Evolutionary conservation across 192 early-diverging fungal species (phyloP).

Genomic region (Linnemannia exigua): DNA sequence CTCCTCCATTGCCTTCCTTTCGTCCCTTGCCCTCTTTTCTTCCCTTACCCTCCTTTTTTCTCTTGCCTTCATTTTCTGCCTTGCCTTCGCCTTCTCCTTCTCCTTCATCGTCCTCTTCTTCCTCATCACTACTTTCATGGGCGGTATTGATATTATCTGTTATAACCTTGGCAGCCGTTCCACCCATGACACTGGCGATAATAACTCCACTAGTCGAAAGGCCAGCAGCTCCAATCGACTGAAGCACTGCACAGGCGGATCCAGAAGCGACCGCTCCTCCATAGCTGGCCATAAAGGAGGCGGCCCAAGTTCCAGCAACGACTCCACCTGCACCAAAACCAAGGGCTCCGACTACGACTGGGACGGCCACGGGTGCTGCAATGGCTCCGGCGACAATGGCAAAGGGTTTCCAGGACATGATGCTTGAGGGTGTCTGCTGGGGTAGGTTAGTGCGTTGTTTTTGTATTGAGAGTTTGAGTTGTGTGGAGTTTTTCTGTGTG

Average conservation of each 20-base stretch:
- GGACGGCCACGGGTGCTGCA: neutral
- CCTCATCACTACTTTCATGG: no score
- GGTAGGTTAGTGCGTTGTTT: neutral
- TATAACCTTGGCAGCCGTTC: no score
- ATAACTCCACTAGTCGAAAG: neutral
- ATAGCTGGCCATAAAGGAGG: conserved; percentile 39
- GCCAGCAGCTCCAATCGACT: conserved; percentile 13
- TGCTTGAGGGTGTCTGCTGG: neutral
- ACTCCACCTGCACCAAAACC: conserved; percentile 42
- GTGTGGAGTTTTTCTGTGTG: no score
- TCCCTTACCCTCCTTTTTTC: no score
- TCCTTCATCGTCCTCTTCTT: no score
- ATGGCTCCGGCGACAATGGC: neutral
- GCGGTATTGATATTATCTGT: no score
- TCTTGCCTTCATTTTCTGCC: no score
- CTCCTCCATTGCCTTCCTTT: no score
- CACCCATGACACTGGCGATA: no score
- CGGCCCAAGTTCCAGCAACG: conserved; percentile 32
- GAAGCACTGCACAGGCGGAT: conserved; percentile 8
- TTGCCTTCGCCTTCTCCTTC: no score
- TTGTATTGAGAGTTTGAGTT: no score
- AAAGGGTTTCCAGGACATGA: neutral
- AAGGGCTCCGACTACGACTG: neutral
- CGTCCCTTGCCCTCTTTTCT: no score
- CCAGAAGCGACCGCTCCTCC: conserved; percentile 28